phyloP scores from a whole-genome alignment of 139 green algal species.

The Chlorella sp. region DNA sequence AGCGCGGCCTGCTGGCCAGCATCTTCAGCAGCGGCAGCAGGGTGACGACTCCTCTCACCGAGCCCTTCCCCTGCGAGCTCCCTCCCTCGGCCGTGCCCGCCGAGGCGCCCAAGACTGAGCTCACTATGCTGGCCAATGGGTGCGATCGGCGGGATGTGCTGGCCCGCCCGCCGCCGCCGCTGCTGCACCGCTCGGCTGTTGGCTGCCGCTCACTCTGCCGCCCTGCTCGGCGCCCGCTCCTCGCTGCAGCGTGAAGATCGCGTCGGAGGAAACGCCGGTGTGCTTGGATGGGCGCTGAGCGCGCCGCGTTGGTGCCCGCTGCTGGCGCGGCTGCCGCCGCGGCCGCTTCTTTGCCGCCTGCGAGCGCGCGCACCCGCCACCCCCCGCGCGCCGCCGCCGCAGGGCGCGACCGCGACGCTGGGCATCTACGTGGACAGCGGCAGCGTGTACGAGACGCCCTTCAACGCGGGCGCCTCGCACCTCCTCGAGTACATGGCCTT shows the following conservation, averaged over 20 bases:
- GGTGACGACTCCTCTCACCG: constrained; percentile 64
- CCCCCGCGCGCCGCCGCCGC: constrained; percentile 13
- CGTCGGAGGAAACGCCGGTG: constrained; percentile 85
- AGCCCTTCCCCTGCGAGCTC: constrained; percentile 65
- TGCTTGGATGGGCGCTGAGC: too few species aligned
- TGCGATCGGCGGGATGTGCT: too few species aligned
- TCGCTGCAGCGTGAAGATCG: too few species aligned
- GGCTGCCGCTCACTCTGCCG: too few species aligned
- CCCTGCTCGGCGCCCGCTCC: too few species aligned
- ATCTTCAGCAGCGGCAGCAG: constrained; percentile 43
- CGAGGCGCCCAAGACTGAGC: constrained; percentile 66
- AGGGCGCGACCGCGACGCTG: constrained; percentile 88
- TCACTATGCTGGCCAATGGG: constrained; percentile 87
- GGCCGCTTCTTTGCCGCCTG: too few species aligned
- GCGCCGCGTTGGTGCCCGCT: too few species aligned
- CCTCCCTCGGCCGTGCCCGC: constrained; percentile 26
- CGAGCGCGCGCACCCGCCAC: too few species aligned
- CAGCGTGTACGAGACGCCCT: constrained; percentile 73
- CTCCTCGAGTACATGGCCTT: constrained; percentile 95
- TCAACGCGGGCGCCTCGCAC: constrained; percentile 75
- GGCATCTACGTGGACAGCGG: constrained; percentile 91
- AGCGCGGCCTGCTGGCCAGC: constrained; percentile 34
- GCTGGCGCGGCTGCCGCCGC: too few species aligned
- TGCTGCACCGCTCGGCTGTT: too few species aligned
- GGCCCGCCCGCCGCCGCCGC: too few species aligned